Evolutionary conservation across 1,139 yeast species (phyloP), one percentile per base, ranked within the genome.

Genomic region (Candida dubliniensis): DNA sequence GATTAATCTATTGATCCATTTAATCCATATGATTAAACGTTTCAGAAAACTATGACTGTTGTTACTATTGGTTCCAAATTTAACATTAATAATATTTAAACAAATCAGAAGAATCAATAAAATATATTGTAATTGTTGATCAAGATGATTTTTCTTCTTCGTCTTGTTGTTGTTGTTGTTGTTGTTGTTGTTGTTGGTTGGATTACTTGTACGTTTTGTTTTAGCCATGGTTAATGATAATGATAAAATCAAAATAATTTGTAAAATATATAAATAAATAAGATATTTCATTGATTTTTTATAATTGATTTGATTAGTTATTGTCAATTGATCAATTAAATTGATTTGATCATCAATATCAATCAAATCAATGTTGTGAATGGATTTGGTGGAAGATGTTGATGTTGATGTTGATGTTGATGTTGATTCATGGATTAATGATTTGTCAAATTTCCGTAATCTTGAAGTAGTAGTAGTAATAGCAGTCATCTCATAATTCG

Each of bases 381-480:
- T 14, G n/a, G 23, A 6, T 11, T 15, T 12, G 12, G 15, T n/a
- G n/a, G n/a, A n/a, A n/a, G n/a, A n/a, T n/a, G n/a, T 27, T 3
- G 27, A 24, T 6, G 32, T 35, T 11, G 38, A 14, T 14, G n/a
- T n/a, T n/a, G n/a, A n/a, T n/a, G n/a, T 27, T 3, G 27, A 24
- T 6, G 32, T 35, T 11, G 38, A 14, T 14, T 35, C 31, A 8
- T 25, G 24, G 9, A 35, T 31, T 35, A 35, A 9, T 14, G 38
- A 35, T 27, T 26, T 35, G 13, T 35, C 38, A 35, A 35, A 35
- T 13, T 35, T 35, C n/a, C 38, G 38, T 35, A 35, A 9, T 35
- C 38, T 35, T 27, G 38, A 35, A 14, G 38, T 14, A 18, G 23
- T 18, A 18, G 23, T 18, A 3, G 5, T 18, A 14, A 31, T 14